Evolutionary conservation across 2,329 filamentous ascomycete species (phyloP).

Genomic region (Pseudogymnoascus sp.): DNA sequence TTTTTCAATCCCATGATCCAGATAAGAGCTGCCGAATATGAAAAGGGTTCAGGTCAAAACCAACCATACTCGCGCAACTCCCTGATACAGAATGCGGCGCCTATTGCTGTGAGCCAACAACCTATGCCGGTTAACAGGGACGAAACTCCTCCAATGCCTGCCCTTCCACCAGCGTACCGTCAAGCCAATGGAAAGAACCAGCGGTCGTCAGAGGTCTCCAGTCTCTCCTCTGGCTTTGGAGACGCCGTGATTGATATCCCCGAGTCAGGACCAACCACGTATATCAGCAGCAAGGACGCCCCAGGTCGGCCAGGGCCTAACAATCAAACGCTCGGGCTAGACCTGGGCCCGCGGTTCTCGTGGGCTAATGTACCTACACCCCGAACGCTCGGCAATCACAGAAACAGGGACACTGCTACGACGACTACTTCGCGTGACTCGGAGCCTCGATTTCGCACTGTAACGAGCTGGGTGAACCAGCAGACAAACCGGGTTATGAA

Average conservation of each 20-base stretch:
- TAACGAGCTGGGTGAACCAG: slow-evolving; percentile 58
- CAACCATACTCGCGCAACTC: not conserved
- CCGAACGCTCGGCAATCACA: slow-evolving; percentile 10
- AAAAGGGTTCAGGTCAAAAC: not conserved
- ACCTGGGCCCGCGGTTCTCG: slow-evolving; percentile 22
- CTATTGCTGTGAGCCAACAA: not conserved
- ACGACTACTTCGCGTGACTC: slow-evolving; percentile 26
- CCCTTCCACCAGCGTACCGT: slow-evolving; percentile 2
- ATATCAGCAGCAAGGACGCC: slow-evolving; percentile 9
- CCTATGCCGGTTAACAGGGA: not conserved
- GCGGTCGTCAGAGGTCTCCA: slow-evolving; percentile 39
- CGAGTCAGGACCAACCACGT: slow-evolving; percentile 16
- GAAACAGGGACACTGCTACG: slow-evolving; percentile 25
- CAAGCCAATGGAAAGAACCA: not conserved
- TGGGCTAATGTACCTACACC: slow-evolving; percentile 20
- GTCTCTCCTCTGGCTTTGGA: slow-evolving; percentile 56
- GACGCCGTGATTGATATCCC: slow-evolving; percentile 50
- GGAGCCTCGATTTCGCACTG: slow-evolving; percentile 46
- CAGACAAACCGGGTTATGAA: slow-evolving; percentile 46
- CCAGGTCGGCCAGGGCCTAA: not conserved
- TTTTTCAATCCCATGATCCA: slow-evolving; percentile 7
- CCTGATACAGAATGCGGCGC: not conserved
- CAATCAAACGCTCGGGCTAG: not conserved
- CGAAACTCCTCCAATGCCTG: slow-evolving; percentile 25
- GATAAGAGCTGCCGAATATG: not conserved